Conservation (phyloP, 2,329 filamentous ascomycete genomes). For the Sordariomycetes sp. region DNA sequence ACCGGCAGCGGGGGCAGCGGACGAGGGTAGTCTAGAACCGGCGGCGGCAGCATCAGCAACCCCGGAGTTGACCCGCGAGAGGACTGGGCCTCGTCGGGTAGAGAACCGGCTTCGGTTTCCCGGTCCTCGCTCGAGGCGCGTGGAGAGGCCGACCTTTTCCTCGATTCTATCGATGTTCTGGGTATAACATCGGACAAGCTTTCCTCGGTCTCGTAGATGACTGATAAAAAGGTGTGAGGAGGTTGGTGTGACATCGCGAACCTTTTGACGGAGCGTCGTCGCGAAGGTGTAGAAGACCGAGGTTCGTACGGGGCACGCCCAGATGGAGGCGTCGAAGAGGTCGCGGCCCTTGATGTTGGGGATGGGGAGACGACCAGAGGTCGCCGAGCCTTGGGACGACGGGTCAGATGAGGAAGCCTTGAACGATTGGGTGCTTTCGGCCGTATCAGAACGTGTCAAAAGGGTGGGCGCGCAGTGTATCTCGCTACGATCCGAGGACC, state of each 20-base stretch:
- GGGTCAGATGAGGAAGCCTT: conserved; percentile 22
- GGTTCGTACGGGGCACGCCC: conserved; percentile 53
- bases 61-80: conserved; percentile 17
- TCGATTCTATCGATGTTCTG: conserved; percentile 67
- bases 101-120: conserved; percentile 49
- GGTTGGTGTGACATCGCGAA: conserved; percentile 49
- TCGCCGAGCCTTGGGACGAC: conserved; percentile 23
- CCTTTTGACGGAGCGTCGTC: conserved; percentile 51
- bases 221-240: conserved; percentile 56
- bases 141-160: conserved; percentile 54
- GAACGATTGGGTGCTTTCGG: background rate
- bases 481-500: conserved; percentile 18
- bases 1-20: background rate
- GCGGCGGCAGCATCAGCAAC: conserved; percentile 5
- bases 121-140: conserved; percentile 45
- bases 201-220: conserved; percentile 51
- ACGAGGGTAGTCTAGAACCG: background rate
- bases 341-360: conserved; percentile 58
- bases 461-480: conserved; percentile 8
- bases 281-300: conserved; percentile 63
- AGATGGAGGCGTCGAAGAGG: conserved; percentile 58
- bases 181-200: conserved; percentile 59
- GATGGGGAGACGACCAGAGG: conserved; percentile 13
- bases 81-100: conserved; percentile 17
- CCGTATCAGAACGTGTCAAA: background rate